Evolutionary conservation across 768 basidiomycete species (phyloP).

Genomic region (Boletus bicolor): DNA sequence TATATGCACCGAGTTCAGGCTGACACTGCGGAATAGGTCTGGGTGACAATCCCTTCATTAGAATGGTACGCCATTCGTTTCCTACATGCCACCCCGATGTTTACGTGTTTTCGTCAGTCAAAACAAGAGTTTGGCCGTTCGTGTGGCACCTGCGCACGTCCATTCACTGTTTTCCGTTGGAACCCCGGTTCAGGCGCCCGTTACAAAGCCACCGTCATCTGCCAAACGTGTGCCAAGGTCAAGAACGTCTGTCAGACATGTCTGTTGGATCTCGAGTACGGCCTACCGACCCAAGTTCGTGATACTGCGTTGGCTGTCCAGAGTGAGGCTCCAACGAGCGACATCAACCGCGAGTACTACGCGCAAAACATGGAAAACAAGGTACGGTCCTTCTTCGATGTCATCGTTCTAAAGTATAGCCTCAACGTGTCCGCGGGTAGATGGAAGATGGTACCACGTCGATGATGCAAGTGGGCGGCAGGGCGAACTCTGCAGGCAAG

Average conservation of each 20-base stretch:
- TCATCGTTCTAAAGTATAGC: not conserved
- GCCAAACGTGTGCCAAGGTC: constrained; percentile 95
- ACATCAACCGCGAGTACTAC: constrained; percentile 95
- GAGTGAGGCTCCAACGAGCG: constrained; percentile 90
- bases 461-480: constrained; percentile 50
- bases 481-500: constrained; percentile 77
- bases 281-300: constrained; percentile 92
- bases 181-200: constrained; percentile 92
- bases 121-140: constrained; percentile 96
- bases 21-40: constrained; percentile 50
- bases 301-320: constrained; percentile 88
- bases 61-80: constrained; percentile 65
- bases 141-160: constrained; percentile 96
- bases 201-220: constrained; percentile 95
- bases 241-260: constrained; percentile 98
- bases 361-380: constrained; percentile 89
- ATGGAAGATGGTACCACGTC: constrained; percentile 66
- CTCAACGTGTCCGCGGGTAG: constrained; percentile 35
- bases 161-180: constrained; percentile 98
- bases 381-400: constrained; percentile 36
- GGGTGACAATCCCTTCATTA: constrained; percentile 87
- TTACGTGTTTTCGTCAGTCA: constrained; percentile 65
- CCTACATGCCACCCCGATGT: not conserved
- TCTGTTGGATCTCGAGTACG: constrained; percentile 93
- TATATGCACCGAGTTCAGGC: not conserved